phyloP scores from a whole-genome alignment of 306 rosid genomes.

The Crotalaria pallida region DNA sequence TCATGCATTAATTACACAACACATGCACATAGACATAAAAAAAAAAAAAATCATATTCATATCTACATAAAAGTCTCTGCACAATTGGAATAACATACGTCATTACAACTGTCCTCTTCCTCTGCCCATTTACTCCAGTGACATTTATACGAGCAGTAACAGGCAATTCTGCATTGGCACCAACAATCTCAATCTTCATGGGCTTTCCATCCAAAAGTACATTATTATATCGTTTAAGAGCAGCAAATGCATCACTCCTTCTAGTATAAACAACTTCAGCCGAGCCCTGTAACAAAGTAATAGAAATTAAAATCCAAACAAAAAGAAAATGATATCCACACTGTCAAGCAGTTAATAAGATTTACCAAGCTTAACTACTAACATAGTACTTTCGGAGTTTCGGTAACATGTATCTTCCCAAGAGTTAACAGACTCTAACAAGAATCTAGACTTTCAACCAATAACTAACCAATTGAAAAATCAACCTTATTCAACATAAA shows the following conservation, averaged over 20 bases:
- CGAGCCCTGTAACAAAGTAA: constrained; percentile 57
- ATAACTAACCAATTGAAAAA: background rate
- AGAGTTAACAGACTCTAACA: background rate
- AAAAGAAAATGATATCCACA: background rate
- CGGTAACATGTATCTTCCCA: background rate
- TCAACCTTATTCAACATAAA: background rate
- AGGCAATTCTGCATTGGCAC: constrained; percentile 59
- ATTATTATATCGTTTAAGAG: constrained; percentile 77
- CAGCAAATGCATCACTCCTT: constrained; percentile 96
- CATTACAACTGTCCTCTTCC: constrained; percentile 78
- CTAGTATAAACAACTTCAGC: constrained; percentile 94
- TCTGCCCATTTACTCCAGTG: constrained; percentile 69
- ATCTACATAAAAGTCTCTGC: background rate
- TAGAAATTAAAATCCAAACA: background rate
- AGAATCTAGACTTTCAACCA: background rate
- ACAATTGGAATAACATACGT: constrained; percentile 41
- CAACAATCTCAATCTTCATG: constrained; percentile 89
- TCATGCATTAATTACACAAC: background rate
- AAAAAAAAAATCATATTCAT: background rate
- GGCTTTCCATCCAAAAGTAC: constrained; percentile 92
- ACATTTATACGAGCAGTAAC: constrained; percentile 82
- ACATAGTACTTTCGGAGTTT: background rate
- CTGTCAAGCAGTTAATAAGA: background rate
- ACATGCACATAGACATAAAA: background rate
- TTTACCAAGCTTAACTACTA: background rate